A percentile compares a stretch with the other conserved stretches of the same genome.
These are phyloP conservation scores for Tylopilus balloui DNA, from an alignment of 768 basidiomycete genomes.

Conservation along the genomic window DNA sequence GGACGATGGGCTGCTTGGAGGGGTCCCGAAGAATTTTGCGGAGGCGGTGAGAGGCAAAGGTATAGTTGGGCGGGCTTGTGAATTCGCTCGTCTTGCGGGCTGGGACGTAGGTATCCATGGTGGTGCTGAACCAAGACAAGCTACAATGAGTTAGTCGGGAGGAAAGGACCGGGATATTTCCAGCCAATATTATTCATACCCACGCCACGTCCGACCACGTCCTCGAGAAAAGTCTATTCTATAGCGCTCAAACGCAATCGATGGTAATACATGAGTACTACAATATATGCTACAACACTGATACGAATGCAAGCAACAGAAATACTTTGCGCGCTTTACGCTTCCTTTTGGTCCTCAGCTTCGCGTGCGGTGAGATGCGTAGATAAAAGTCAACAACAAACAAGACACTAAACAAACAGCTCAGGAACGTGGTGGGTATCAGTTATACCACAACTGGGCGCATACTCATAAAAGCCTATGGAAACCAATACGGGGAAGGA, in stretches of 20 bases:
- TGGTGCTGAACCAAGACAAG: slow-evolving; percentile 13
- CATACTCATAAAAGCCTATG: slow-evolving; percentile 11
- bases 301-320: slow-evolving; percentile 9
- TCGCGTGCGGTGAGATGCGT: slow-evolving; percentile 2
- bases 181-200: slow-evolving; percentile 19
- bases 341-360: slow-evolving; percentile 6
- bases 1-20: slow-evolving; percentile 78
- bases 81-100: slow-evolving; percentile 35
- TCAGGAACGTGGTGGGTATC: slow-evolving; percentile 13
- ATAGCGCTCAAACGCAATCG: not conserved
- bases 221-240: not conserved
- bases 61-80: slow-evolving; percentile 61
- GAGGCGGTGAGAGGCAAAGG: slow-evolving; percentile 66
- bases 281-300: slow-evolving; percentile 20
- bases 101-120: slow-evolving; percentile 24
- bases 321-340: slow-evolving; percentile 1
- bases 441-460: slow-evolving; percentile 8
- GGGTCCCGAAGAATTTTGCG: slow-evolving; percentile 52
- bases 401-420: not conserved
- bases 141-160: slow-evolving; percentile 6
- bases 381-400: slow-evolving; percentile 1
- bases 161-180: slow-evolving; percentile 4
- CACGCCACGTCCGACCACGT: slow-evolving; percentile 5
- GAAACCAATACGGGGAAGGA: not conserved
- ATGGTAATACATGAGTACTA: slow-evolving; percentile 21